Percentiles rank a stretch among this genome's conserved stretches.
These are phyloP conservation scores for Aspergillus biplanus DNA, from an alignment of 495 filamentous ascomycete species.

Conservation along the genomic window DNA sequence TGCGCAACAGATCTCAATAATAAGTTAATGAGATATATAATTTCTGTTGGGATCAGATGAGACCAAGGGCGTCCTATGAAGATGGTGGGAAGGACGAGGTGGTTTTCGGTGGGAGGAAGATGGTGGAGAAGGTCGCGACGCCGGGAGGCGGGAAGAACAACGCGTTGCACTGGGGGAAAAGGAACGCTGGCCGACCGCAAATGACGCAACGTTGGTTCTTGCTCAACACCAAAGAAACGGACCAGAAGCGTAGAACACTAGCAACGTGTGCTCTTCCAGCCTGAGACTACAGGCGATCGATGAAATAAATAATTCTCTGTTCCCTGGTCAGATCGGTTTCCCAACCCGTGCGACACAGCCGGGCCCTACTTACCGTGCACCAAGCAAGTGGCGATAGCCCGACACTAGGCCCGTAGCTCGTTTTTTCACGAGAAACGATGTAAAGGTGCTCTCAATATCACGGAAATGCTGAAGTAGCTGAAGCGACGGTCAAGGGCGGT, in stretches of 20 bases:
- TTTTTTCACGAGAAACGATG: neutral
- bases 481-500: slow-evolving; percentile 2
- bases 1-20: slow-evolving; percentile 31
- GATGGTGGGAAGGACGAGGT: slow-evolving; percentile 28
- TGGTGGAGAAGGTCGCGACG: slow-evolving; percentile 50
- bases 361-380: slow-evolving; percentile 4
- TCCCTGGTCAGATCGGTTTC: slow-evolving; percentile 3
- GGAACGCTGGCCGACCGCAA: slow-evolving; percentile 25
- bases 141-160: slow-evolving; percentile 47
- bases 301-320: slow-evolving; percentile 12
- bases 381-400: slow-evolving; percentile 1
- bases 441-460: neutral
- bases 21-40: slow-evolving; percentile 11
- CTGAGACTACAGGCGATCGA: neutral
- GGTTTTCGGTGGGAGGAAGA: slow-evolving; percentile 30
- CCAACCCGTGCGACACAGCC: neutral
- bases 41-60: slow-evolving; percentile 21
- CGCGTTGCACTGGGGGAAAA: slow-evolving; percentile 41
- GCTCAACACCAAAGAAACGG: slow-evolving; percentile 16
- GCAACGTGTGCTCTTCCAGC: neutral
- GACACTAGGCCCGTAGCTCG: neutral
- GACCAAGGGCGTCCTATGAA: slow-evolving; percentile 16
- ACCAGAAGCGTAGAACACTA: slow-evolving; percentile 6
- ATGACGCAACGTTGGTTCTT: slow-evolving; percentile 30
- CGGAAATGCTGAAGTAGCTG: neutral